Evolutionary conservation across 371 early-diverging fungal genomes (phyloP).

Genomic region (Saksenaea vasiformis): DNA sequence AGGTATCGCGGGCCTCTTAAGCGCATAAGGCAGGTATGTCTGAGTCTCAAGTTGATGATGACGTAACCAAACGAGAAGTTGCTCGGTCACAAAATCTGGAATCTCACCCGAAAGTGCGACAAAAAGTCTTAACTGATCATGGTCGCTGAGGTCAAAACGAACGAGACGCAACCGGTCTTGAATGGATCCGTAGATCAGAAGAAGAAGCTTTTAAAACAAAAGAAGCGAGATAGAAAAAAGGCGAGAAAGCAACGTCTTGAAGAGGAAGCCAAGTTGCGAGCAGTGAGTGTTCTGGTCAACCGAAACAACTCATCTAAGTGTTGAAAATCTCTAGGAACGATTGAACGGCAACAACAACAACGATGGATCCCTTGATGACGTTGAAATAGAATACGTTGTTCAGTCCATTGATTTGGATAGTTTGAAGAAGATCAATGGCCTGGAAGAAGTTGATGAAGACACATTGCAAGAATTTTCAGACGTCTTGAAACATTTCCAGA

Average conservation of each 20-base stretch:
- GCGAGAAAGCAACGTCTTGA: constrained; percentile 25
- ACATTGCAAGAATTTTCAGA: constrained; percentile 41
- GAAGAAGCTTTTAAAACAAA: constrained; percentile 1
- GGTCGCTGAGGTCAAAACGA: not conserved
- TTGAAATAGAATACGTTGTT: constrained; percentile 51
- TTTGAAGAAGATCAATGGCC: constrained; percentile 34
- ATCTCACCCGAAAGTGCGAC: not conserved
- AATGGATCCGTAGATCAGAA: not conserved
- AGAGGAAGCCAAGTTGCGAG: constrained; percentile 44
- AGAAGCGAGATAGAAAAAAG: constrained; percentile 19
- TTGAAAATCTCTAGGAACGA: constrained; percentile 18
- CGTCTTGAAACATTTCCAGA: constrained; percentile 48
- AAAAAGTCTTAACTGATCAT: not conserved
- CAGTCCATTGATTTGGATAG: constrained; percentile 37
- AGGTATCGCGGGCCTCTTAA: too few species aligned
- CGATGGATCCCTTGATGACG: constrained; percentile 34
- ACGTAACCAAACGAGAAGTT: too few species aligned
- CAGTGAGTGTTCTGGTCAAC: constrained; percentile 18
- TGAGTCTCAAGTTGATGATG: too few species aligned
- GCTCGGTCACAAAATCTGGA: not conserved
- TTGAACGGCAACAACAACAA: constrained; percentile 15
- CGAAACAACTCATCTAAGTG: not conserved
- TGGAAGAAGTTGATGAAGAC: constrained; percentile 35
- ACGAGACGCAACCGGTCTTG: not conserved
- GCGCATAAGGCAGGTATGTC: too few species aligned